These are phyloP conservation scores for Lachancea kluyveri DNA, from an alignment of 805 yeast genomes.

Conservation along the genomic window DNA sequence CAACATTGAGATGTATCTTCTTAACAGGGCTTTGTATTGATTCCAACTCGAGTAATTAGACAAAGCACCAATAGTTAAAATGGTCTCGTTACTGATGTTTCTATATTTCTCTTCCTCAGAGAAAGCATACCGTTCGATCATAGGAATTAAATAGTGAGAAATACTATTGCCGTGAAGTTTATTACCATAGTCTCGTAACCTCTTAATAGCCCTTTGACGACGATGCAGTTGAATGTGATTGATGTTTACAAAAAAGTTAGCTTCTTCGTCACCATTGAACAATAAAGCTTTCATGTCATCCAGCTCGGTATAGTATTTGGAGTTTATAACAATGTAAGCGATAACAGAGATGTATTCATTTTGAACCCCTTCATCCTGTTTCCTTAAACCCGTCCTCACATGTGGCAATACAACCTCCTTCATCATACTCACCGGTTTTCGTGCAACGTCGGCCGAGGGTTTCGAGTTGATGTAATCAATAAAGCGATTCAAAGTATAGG, in stretches of 20 bases:
- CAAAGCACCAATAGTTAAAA: constrained; percentile 54
- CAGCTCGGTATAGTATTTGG: constrained; percentile 43
- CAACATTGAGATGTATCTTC: constrained; percentile 54
- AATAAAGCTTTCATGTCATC: constrained; percentile 61
- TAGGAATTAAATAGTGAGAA: constrained; percentile 77
- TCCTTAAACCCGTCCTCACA: constrained; percentile 61
- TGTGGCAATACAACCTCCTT: constrained; percentile 56
- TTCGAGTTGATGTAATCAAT: constrained; percentile 47
- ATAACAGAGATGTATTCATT: constrained; percentile 65
- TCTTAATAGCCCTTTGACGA: constrained; percentile 76
- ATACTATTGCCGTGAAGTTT: constrained; percentile 50
- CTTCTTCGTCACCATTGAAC: constrained; percentile 69
- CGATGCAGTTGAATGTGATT: constrained; percentile 80
- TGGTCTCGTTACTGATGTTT: constrained; percentile 60
- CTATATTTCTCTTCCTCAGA: constrained; percentile 52
- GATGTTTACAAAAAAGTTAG: constrained; percentile 71
- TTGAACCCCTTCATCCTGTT: constrained; percentile 52
- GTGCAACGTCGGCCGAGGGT: constrained; percentile 23
- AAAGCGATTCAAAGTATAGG: constrained; percentile 55
- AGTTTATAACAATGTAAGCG: constrained; percentile 50
- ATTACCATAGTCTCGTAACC: constrained; percentile 45
- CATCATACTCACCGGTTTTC: constrained; percentile 33
- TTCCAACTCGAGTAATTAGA: constrained; percentile 61
- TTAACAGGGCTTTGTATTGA: constrained; percentile 70
- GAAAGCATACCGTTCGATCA: constrained; percentile 73